These are phyloP conservation scores for Orbilia oligospora DNA, from an alignment of 2,329 filamentous ascomycete genomes.

Conservation along the genomic window DNA sequence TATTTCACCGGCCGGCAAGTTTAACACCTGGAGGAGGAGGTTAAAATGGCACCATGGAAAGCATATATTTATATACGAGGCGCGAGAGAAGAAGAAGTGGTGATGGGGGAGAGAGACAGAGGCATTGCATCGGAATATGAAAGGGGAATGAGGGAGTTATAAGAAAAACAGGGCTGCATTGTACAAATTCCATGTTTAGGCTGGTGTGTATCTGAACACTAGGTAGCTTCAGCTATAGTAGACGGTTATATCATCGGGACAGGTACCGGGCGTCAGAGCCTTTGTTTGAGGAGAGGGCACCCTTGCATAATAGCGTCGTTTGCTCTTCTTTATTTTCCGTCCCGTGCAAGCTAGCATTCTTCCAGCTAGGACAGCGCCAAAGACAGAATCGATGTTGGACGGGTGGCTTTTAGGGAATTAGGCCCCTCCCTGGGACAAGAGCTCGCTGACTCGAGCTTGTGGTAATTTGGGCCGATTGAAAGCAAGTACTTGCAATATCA, in stretches of 20 bases:
- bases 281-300: constrained; percentile 41
- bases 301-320: constrained; percentile 16
- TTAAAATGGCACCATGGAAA: constrained; percentile 20
- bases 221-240: constrained; percentile 31
- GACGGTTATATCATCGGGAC: constrained; percentile 52
- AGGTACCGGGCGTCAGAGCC: constrained; percentile 46
- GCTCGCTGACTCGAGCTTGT: constrained; percentile 23
- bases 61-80: constrained; percentile 8
- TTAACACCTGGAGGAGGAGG: constrained; percentile 13
- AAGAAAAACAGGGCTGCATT: constrained; percentile 53
- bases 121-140: constrained; percentile 31
- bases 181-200: constrained; percentile 39
- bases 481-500: constrained; percentile 5
- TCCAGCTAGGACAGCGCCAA: constrained; percentile 32
- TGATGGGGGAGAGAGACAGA: constrained; percentile 18
- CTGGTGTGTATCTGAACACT: constrained; percentile 30
- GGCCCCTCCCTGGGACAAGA: constrained; percentile 13
- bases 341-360: constrained; percentile 38
- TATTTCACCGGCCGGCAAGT: constrained; percentile 12
- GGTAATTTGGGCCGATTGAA: constrained; percentile 27
- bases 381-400: constrained; percentile 15
- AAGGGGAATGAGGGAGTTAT: constrained; percentile 52
- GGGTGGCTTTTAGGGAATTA: constrained; percentile 7
- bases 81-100: neutral
- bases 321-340: constrained; percentile 47